These are phyloP conservation scores for Sinapis alba DNA, from an alignment of 441 rosid species.

Conservation along the genomic window DNA sequence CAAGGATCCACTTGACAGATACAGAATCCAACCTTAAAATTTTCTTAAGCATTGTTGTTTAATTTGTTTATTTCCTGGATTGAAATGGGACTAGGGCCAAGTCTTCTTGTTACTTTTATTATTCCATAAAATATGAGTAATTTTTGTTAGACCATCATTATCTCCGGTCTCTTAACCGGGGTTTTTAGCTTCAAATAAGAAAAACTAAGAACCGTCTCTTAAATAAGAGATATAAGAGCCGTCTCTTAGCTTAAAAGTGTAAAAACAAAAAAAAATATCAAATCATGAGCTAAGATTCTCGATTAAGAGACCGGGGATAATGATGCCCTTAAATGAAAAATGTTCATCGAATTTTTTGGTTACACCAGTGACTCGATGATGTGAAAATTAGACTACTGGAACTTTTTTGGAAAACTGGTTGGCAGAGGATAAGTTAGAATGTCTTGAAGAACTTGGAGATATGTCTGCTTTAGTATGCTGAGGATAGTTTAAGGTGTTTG, in stretches of 20 bases:
- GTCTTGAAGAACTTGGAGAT: not conserved
- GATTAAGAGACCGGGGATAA: too few species aligned
- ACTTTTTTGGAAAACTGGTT: not conserved
- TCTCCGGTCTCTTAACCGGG: too few species aligned
- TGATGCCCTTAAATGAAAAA: too few species aligned
- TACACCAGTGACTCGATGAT: not conserved
- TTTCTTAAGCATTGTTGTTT: not conserved
- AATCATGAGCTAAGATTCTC: too few species aligned
- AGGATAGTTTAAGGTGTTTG: slow-evolving; percentile 67
- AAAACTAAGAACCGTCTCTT: too few species aligned
- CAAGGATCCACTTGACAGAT: slow-evolving; percentile 74
- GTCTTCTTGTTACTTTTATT: not conserved
- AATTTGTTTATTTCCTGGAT: slow-evolving; percentile 13
- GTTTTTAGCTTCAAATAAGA: too few species aligned
- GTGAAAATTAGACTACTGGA: not conserved
- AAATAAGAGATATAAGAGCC: too few species aligned
- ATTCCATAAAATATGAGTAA: not conserved
- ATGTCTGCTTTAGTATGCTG: slow-evolving; percentile 30
- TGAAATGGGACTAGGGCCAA: not conserved
- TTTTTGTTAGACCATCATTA: too few species aligned
- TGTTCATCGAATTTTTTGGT: not conserved
- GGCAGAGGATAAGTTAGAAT: not conserved
- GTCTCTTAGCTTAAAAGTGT: too few species aligned
- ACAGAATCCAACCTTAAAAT: slow-evolving; percentile 40
- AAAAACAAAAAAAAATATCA: too few species aligned